phyloP scores from a whole-genome alignment of 2,329 filamentous ascomycete genomes.

The Verticillium nonalfalfae region DNA sequence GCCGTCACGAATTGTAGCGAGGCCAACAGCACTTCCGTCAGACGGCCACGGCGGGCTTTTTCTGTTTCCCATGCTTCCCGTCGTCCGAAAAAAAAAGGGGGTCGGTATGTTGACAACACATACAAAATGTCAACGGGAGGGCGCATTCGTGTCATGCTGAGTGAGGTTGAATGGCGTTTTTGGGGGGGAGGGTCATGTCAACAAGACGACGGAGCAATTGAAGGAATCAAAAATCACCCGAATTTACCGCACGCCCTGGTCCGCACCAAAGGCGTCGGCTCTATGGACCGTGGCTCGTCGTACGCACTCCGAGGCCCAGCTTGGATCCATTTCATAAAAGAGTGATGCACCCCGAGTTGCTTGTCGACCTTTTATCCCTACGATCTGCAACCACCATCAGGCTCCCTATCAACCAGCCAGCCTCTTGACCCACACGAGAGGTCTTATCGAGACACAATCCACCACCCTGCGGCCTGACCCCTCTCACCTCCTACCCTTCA shows the following conservation, averaged over 20 bases:
- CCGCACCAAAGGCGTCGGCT: neutral
- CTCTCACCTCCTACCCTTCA: neutral
- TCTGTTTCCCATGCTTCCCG: neutral
- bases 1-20: too few relatives aligned
- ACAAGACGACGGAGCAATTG: neutral
- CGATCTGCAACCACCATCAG: neutral
- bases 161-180: constrained; percentile 2
- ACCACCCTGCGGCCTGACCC: neutral
- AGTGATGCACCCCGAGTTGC: neutral
- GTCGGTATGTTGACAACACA: neutral
- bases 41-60: neutral
- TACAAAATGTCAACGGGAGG: neutral
- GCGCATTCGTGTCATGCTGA: constrained; percentile 6
- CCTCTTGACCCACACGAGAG: neutral
- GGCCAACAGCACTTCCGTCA: too few relatives aligned
- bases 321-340: neutral
- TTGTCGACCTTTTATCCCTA: neutral
- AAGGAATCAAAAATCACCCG: neutral
- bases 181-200: neutral
- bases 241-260: neutral
- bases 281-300: neutral
- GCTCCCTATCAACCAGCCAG: neutral
- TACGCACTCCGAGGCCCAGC: neutral
- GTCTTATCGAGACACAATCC: neutral
- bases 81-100: neutral